phyloP scores from a whole-genome alignment of 1,284 basidiomycete species.

The Pyrrhoderma noxium region DNA sequence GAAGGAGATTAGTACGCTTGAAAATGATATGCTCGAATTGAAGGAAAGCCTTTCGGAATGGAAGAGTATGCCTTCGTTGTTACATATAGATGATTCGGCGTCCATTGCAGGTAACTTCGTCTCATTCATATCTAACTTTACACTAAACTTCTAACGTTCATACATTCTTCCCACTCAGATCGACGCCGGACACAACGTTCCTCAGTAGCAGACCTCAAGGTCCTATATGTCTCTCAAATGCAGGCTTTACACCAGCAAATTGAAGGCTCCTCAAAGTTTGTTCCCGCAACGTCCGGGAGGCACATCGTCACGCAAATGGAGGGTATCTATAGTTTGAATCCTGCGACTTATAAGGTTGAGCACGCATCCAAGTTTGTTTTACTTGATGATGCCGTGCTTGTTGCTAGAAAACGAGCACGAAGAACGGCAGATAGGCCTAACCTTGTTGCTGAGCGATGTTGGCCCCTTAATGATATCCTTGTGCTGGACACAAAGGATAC shows the following conservation, averaged over 20 bases:
- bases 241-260: conserved; percentile 86
- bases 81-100: conserved; percentile 79
- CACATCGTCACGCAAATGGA: conserved; percentile 88
- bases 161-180: conserved; percentile 26
- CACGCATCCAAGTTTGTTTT: conserved; percentile 86
- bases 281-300: conserved; percentile 83
- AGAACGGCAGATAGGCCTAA: conserved; percentile 52
- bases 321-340: conserved; percentile 79
- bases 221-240: conserved; percentile 92
- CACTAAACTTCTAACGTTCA: neutral
- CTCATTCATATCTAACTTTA: conserved; percentile 10
- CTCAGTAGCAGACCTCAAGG: conserved; percentile 86
- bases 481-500: conserved; percentile 95
- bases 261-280: conserved; percentile 95
- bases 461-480: conserved; percentile 86
- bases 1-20: conserved; percentile 93
- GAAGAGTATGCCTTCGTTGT: conserved; percentile 88
- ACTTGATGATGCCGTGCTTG: conserved; percentile 85
- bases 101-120: conserved; percentile 40
- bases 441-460: conserved; percentile 89
- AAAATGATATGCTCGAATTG: conserved; percentile 97
- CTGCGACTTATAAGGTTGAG: conserved; percentile 92
- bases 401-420: conserved; percentile 61
- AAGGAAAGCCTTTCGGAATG: conserved; percentile 93
- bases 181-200: conserved; percentile 71